These are phyloP conservation scores for Flaveria floridana DNA, from an alignment of 140 eudicot genomes.

Conservation along the genomic window DNA sequence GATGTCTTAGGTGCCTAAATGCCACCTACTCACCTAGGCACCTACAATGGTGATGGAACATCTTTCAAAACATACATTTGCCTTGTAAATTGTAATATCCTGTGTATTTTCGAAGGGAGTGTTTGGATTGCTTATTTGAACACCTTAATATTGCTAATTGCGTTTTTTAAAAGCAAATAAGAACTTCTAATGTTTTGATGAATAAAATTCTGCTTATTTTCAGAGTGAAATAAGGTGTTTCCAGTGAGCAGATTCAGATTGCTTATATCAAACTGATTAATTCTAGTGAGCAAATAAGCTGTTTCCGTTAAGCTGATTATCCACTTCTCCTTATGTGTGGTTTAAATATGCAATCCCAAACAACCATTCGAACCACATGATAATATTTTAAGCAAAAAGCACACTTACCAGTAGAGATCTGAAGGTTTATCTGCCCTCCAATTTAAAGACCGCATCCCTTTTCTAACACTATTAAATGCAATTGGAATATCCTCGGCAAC, in stretches of 20 bases:
- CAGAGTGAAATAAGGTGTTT: conserved; percentile 1
- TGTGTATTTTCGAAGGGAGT: too few species aligned
- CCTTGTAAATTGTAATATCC: too few species aligned
- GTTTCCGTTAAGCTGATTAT: neutral
- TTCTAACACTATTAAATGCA: conserved; percentile 77
- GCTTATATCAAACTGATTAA: neutral
- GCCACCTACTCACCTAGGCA: neutral
- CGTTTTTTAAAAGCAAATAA: neutral
- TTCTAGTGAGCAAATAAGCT: neutral
- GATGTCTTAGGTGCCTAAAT: conserved; percentile 1
- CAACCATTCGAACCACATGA: neutral
- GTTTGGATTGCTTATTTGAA: neutral
- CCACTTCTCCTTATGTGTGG: neutral
- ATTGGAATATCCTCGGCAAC: conserved; percentile 93
- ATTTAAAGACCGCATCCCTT: conserved; percentile 87
- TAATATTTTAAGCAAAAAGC: neutral
- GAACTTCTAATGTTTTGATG: neutral
- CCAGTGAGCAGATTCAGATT: conserved; percentile 7
- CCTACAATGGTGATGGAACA: neutral
- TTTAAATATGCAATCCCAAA: conserved; percentile 1
- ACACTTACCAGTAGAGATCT: conserved; percentile 72
- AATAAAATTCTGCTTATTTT: neutral
- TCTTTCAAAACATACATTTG: neutral
- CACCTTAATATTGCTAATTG: neutral
- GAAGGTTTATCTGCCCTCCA: conserved; percentile 98